Base-by-base conservation (phyloP, 371 early-diverging fungal species). In the Cokeromyces recurvatus region DNA sequence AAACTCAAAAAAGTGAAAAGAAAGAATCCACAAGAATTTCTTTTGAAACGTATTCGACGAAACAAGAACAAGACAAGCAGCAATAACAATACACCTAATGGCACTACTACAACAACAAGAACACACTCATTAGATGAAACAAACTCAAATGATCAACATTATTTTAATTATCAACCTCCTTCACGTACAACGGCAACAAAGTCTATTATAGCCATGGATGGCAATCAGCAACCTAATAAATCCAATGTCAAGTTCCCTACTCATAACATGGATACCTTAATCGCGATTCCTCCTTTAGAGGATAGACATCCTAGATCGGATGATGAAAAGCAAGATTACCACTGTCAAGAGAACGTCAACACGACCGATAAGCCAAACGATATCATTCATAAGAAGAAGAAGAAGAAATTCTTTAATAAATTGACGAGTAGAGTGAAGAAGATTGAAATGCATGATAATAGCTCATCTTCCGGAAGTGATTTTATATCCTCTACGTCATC, bases 211-310 rank as follows among this genome's bases (percentile, higher is more conserved):
- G 19, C 52, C 5, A 24, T 24, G 25, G 53, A 48, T 25, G 16
- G 48, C 8, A 63, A 59, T 36, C n/a, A n/a, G n/a, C n/a, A n/a
- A n/a, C n/a, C n/a, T n/a, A n/a, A n/a, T n/a, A n/a, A n/a, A n/a
- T 51, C 51, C n/a, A 63, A 51, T 43, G 64, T 63, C 15, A 55
- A 55, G 12, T 63, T 63, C 23, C 59, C 64, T 11, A 35, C 53
- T 3, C 55, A 55, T 16, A 63, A 58, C 20, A 59, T 63, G 59
- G 64, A 63, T 38, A 63, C 59, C 2, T 32, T 63, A 29, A 63
- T 58, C 37, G 52, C 59, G 2, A 63, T 63, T 29, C 64, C 64
- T 17, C 59, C 64, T 1, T 14, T 63, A 1, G 64, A 52, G 43
- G 55, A 58, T 32, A 43, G 58, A 11, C 34, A 41, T 12, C 4